phyloP scores from a whole-genome alignment of 768 basidiomycete genomes.

The Tulasnella sp. region DNA sequence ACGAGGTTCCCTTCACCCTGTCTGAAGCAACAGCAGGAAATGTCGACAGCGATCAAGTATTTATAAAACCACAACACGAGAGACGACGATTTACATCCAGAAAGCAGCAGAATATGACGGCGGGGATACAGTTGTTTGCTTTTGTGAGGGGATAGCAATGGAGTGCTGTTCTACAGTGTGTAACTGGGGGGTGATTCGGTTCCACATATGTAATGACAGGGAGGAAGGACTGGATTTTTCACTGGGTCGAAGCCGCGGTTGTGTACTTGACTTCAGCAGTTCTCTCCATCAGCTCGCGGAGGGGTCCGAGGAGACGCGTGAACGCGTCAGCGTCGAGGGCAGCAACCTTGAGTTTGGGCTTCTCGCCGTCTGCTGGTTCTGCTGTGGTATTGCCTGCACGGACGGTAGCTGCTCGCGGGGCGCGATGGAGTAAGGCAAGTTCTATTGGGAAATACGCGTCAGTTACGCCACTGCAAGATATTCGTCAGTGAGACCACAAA shows the following conservation, averaged over 20 bases:
- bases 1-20: too few relatives aligned
- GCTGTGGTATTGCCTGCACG: slow-evolving; percentile 63
- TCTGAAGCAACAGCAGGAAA: not conserved
- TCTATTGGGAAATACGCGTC: slow-evolving; percentile 53
- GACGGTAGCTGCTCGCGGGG: slow-evolving; percentile 95
- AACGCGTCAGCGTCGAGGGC: slow-evolving; percentile 92
- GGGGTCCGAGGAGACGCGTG: slow-evolving; percentile 87
- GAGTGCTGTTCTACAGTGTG: not conserved
- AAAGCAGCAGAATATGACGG: not conserved
- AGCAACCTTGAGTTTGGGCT: slow-evolving; percentile 84
- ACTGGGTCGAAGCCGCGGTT: too few relatives aligned
- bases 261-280: slow-evolving; percentile 51
- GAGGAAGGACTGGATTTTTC: not conserved
- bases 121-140: not conserved
- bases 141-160: not conserved
- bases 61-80: slow-evolving; percentile 1
- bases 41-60: not conserved
- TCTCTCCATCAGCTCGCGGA: slow-evolving; percentile 91
- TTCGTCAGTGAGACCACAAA: slow-evolving; percentile 47
- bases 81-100: not conserved
- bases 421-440: slow-evolving; percentile 82
- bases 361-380: slow-evolving; percentile 46
- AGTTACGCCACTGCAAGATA: not conserved
- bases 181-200: not conserved
- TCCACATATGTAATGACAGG: not conserved